These are phyloP conservation scores for Lepiota venenata DNA, from an alignment of 768 basidiomycete genomes.

Conservation along the genomic window DNA sequence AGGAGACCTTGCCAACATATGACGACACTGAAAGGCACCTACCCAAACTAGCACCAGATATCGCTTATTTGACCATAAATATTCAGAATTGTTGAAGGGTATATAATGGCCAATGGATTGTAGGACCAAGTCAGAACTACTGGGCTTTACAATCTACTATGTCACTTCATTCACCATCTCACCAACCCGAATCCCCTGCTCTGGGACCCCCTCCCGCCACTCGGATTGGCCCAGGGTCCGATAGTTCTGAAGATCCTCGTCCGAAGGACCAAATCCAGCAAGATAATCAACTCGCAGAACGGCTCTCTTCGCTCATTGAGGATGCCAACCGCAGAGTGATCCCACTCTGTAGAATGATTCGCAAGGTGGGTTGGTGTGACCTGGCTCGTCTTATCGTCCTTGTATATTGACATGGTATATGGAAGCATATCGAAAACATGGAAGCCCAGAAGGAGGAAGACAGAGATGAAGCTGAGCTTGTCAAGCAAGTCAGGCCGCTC, in stretches of 20 bases:
- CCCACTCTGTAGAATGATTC: constrained; percentile 32
- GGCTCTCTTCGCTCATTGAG: constrained; percentile 32
- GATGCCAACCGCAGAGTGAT: constrained; percentile 26
- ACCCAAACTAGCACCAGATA: too few relatives aligned
- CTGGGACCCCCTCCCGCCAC: too few relatives aligned
- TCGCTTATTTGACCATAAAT: too few relatives aligned
- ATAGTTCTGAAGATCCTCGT: constrained; percentile 14
- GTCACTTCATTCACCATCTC: neutral
- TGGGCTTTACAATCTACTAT: neutral
- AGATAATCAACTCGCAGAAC: constrained; percentile 28
- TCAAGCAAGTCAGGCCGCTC: constrained; percentile 32
- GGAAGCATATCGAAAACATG: constrained; percentile 32
- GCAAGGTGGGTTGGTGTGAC: constrained; percentile 22
- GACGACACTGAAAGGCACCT: too few relatives aligned
- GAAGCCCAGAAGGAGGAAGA: constrained; percentile 31
- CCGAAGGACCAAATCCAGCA: constrained; percentile 20
- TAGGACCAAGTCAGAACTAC: too few relatives aligned
- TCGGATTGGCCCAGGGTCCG: neutral
- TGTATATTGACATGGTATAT: neutral
- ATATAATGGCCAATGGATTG: too few relatives aligned
- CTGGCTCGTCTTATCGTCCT: neutral
- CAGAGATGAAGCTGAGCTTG: constrained; percentile 29
- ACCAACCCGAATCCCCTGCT: neutral
- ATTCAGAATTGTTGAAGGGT: too few relatives aligned
- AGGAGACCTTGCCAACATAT: too few relatives aligned